Evolutionary conservation across 2,329 filamentous ascomycete species (phyloP).

Genomic region (Fusarium pseudocircinatum): DNA sequence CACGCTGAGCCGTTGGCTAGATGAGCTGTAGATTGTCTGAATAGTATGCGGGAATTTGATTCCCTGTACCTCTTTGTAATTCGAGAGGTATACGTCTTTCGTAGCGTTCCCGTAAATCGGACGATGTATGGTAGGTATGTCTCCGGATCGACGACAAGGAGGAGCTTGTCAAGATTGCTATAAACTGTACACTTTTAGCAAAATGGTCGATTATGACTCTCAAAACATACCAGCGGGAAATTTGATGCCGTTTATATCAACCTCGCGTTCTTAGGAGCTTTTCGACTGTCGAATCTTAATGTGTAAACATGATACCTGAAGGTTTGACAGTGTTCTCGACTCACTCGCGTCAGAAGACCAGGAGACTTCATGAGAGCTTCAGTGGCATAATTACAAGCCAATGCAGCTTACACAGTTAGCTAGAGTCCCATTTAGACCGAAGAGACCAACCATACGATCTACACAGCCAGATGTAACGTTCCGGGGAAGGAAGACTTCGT

Average conservation of each 20-base stretch:
- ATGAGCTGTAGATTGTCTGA: conserved; percentile 19
- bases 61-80: conserved; percentile 7
- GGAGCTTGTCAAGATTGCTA: not conserved
- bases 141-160: not conserved
- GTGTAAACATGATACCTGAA: rapidly evolving
- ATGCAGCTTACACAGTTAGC: not conserved
- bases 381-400: not conserved
- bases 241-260: not conserved
- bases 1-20: not conserved
- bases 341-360: not conserved
- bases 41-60: conserved; percentile 15
- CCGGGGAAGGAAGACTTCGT: conserved; percentile 10
- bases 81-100: conserved; percentile 12
- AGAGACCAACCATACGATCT: not conserved
- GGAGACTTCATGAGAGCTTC: not conserved
- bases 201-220: rapidly evolving
- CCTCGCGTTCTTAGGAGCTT: not conserved
- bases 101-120: not conserved
- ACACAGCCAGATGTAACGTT: conserved; percentile 11
- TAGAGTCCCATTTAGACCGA: rapidly evolving
- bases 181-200: not conserved
- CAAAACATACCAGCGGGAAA: not conserved
- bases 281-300: not conserved
- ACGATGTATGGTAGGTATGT: conserved; percentile 17
- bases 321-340: rapidly evolving